These are phyloP conservation scores for Martiniozyma asiatica DNA, from an alignment of 1,139 yeast species.

Conservation along the genomic window DNA sequence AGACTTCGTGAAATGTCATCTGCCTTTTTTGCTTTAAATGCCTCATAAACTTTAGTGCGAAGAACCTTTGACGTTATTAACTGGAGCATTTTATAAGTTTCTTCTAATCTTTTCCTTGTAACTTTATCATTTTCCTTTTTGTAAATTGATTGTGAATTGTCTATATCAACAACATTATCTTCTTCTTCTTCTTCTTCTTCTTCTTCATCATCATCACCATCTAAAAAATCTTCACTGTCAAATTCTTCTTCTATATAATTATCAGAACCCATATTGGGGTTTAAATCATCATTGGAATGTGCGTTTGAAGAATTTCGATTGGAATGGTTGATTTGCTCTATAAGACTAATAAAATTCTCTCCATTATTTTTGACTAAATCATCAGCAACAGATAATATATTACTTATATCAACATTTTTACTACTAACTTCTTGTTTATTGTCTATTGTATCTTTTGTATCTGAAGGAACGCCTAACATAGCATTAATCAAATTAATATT, in stretches of 20 bases:
- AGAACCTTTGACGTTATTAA: conserved; percentile 65
- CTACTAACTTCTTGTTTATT: conserved; percentile 2
- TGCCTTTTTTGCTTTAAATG: conserved; percentile 64
- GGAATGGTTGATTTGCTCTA: conserved; percentile 40
- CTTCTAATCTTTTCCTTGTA: conserved; percentile 60
- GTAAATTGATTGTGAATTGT: conserved; percentile 13
- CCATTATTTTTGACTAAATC: conserved; percentile 70
- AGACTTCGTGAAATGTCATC: conserved; percentile 62
- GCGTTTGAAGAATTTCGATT: background rate
- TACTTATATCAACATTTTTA: conserved; percentile 5
- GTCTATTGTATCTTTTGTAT: conserved; percentile 4
- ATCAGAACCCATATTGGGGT: background rate
- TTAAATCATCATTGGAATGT: background rate
- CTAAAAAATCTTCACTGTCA: conserved; percentile 8
- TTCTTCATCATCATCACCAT: conserved; percentile 18
- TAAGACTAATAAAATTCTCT: conserved; percentile 58
- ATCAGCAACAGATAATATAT: conserved; percentile 52
- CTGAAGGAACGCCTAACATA: conserved; percentile 15
- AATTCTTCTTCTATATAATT: conserved; percentile 6
- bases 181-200: conserved; percentile 23
- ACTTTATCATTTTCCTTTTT: conserved; percentile 27
- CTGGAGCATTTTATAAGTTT: conserved; percentile 65
- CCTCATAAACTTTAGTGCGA: conserved; percentile 57
- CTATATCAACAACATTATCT: conserved; percentile 10
- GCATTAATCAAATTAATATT: conserved; percentile 16